Base-by-base conservation (phyloP, 768 basidiomycete species). In the Tylopilus intermedius region DNA sequence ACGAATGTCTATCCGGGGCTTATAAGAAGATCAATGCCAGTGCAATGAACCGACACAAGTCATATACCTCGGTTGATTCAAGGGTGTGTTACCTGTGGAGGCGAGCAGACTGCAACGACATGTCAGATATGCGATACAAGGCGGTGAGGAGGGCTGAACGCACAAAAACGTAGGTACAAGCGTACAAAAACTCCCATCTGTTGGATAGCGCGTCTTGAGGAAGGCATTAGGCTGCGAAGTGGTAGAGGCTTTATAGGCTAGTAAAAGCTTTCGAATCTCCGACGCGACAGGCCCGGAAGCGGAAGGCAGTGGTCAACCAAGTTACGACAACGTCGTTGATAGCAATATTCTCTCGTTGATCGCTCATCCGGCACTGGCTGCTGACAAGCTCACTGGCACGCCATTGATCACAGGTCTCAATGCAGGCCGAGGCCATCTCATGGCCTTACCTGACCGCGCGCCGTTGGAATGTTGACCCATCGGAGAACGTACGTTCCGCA, bases 151-250 rank as follows among this genome's bases (percentile, higher is more conserved):
- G 44, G 44, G 10, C 6, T 49, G 42, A 10, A 68, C 66, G 54
- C 50, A 67, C 66, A 55, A 56, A 64, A 64, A 39, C 60, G 62
- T 53, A 56, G 52, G 60, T 68, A 66, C 22, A 58, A 50, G 62
- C 62, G 66, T 45, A 54, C 64, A 53, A 64, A 66, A 60, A 58
- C 51, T 67, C 66, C 66, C 66, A 67, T 67, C 64, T 68, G 66
- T 66, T 68, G 66, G 66, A 64, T 58, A 63, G 50, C 50, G 49
- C 49, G 51, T 58, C 54, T 64, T 18, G 66, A 52, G 50, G 57
- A 45, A 51, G 49, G 4, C 0, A n/a, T 13, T 1, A 8, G 27
- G 8, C 24, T 24, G 30, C 9, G 22, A 14, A 30, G 3, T 32
- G 40, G 22, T 42, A 38, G 21, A 49, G 51, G 46, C 24, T 64